These are phyloP conservation scores for Cucurbita moschata DNA, from an alignment of 306 rosid species.

Conservation along the genomic window DNA sequence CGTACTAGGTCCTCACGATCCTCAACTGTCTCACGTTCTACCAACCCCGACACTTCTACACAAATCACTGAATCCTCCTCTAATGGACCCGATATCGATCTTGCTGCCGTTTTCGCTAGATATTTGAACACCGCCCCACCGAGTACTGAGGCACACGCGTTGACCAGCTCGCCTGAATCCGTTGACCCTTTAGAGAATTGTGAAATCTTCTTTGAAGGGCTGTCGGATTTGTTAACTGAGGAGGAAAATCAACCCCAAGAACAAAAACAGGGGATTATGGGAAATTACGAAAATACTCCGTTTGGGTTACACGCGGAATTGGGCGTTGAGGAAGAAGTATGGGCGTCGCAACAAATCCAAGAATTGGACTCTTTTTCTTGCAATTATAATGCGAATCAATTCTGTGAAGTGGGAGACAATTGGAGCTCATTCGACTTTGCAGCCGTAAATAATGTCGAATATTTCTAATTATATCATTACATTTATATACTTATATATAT, in stretches of 20 bases:
- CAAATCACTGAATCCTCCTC: not conserved
- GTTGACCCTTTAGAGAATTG: not conserved
- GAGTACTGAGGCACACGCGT: not conserved
- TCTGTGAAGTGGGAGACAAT: not conserved
- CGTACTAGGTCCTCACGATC: constrained; percentile 18
- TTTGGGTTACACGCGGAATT: not conserved
- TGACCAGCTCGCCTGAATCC: constrained; percentile 1
- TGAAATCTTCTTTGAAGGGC: not conserved
- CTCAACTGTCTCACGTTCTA: not conserved
- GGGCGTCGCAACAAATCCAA: not conserved
- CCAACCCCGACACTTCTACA: not conserved
- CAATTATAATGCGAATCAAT: not conserved
- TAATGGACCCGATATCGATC: constrained; percentile 39
- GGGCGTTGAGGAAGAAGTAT: not conserved
- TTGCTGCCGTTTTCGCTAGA: constrained; percentile 61
- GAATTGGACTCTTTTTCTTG: not conserved
- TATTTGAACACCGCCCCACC: constrained; percentile 24
- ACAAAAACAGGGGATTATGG: not conserved
- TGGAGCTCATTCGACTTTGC: not conserved
- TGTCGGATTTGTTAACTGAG: not conserved
- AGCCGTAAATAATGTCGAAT: not conserved
- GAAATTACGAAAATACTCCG: not conserved
- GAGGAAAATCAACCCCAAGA: not conserved
- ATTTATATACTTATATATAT: not conserved
- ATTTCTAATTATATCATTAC: not conserved